Evolutionary conservation across 176 grass and related monocot genomes (phyloP).

Genomic region (Thalia dealbata): DNA sequence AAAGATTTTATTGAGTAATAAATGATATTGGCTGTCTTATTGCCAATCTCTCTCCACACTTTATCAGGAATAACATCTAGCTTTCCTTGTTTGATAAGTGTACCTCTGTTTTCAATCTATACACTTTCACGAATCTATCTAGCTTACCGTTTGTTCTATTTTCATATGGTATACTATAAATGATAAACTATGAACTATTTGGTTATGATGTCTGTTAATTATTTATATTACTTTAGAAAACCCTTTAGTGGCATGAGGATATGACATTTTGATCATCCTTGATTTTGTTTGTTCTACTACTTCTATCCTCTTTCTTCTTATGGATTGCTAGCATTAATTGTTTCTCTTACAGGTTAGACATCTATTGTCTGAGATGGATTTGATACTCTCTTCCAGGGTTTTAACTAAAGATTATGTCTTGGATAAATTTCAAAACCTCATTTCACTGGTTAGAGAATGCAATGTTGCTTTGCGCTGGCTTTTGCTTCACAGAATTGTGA

Average conservation of each 20-base stretch:
- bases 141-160: background rate
- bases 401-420: constrained; percentile 54
- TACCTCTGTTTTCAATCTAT: background rate
- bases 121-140: background rate
- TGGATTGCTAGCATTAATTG: background rate
- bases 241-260: background rate
- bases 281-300: background rate
- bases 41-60: background rate
- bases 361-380: constrained; percentile 42
- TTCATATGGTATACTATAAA: too few relatives aligned
- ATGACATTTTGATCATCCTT: background rate
- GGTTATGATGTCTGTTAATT: background rate
- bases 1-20: background rate
- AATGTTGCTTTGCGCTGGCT: constrained; percentile 59
- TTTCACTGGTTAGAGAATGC: constrained; percentile 60
- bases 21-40: background rate
- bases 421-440: constrained; percentile 36
- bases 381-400: constrained; percentile 23
- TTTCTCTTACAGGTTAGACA: constrained; percentile 36
- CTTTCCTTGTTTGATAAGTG: background rate
- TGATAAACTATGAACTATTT: background rate
- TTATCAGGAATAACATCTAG: background rate
- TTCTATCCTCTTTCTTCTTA: background rate
- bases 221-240: background rate
- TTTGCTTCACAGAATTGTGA: constrained; percentile 78